Conservation (phyloP, 1,284 basidiomycete genomes). For the Cryptococcus deneoformans region DNA sequence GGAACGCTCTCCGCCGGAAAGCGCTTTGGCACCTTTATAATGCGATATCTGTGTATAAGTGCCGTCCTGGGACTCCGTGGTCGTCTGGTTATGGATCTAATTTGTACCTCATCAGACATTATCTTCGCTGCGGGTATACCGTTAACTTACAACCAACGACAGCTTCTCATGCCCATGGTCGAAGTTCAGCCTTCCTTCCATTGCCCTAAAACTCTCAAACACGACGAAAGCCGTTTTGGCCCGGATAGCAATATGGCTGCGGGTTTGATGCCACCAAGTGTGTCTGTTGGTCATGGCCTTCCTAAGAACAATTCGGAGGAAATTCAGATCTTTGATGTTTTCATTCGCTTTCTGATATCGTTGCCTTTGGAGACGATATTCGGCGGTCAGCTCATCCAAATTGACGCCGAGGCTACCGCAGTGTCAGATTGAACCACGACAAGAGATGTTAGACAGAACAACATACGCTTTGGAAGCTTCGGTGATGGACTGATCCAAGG, state of each 20-base stretch:
- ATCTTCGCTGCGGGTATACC: not conserved
- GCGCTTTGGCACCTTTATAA: conserved; percentile 62
- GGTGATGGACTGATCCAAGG: conserved; percentile 63
- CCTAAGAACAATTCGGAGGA: conserved; percentile 39
- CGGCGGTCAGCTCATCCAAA: conserved; percentile 69
- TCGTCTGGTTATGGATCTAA: conserved; percentile 32
- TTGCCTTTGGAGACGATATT: conserved; percentile 54
- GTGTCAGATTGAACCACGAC: too few species aligned
- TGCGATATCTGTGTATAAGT: conserved; percentile 35
- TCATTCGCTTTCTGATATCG: not conserved
- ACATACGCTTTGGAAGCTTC: conserved; percentile 65
- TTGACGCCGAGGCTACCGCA: conserved; percentile 64
- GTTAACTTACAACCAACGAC: conserved; percentile 60
- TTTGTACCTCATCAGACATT: not conserved
- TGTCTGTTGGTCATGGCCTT: conserved; percentile 55
- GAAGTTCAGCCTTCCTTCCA: conserved; percentile 73
- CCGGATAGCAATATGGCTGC: conserved; percentile 76
- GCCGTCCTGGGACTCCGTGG: conserved; percentile 8
- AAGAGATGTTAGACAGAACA: not conserved
- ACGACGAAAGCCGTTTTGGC: conserved; percentile 78
- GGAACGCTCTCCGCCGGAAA: conserved; percentile 90
- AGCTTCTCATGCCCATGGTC: conserved; percentile 70
- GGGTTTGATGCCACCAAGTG: conserved; percentile 79
- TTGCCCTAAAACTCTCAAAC: conserved; percentile 80
- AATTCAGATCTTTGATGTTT: conserved; percentile 9